A percentile compares a stretch with the other conserved stretches of the same genome.
phyloP scores from a whole-genome alignment of 1,139 yeast species.

The Meyerozyma guilliermondii region DNA sequence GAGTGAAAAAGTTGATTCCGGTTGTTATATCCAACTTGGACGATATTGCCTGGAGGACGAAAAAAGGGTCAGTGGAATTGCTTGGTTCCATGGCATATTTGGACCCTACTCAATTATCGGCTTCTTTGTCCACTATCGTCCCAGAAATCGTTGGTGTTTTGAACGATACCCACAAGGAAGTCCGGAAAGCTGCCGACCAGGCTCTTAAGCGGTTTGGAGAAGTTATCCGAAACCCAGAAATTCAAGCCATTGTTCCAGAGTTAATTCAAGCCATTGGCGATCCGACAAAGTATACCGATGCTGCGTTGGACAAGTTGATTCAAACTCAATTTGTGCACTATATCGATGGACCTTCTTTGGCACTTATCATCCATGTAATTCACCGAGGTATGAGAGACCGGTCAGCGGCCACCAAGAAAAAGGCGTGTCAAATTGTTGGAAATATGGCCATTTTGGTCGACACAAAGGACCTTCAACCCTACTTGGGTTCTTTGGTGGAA shows the following conservation, averaged over 20 bases:
- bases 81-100: slow-evolving; percentile 97
- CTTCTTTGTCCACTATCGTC: slow-evolving; percentile 81
- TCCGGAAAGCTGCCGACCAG: slow-evolving; percentile 89
- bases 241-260: slow-evolving; percentile 83
- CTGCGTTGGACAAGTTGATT: slow-evolving; percentile 79
- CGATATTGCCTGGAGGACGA: slow-evolving; percentile 93
- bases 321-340: slow-evolving; percentile 94
- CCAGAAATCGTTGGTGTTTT: slow-evolving; percentile 96
- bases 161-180: slow-evolving; percentile 95
- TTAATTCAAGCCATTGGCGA: slow-evolving; percentile 92
- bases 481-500: slow-evolving; percentile 66
- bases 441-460: slow-evolving; percentile 97
- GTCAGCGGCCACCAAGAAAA: slow-evolving; percentile 85
- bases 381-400: slow-evolving; percentile 95
- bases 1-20: slow-evolving; percentile 88
- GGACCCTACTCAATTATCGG: slow-evolving; percentile 89
- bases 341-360: slow-evolving; percentile 96
- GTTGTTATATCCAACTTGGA: slow-evolving; percentile 81
- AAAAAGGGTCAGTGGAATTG: slow-evolving; percentile 93
- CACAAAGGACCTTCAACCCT: slow-evolving; percentile 78
- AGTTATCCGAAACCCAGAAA: slow-evolving; percentile 95
- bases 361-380: slow-evolving; percentile 88
- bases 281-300: slow-evolving; percentile 85
- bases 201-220: slow-evolving; percentile 91
- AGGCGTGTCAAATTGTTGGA: slow-evolving; percentile 97